Conservation (phyloP, 73 alveolate genomes). For the Diophrys sp. region DNA sequence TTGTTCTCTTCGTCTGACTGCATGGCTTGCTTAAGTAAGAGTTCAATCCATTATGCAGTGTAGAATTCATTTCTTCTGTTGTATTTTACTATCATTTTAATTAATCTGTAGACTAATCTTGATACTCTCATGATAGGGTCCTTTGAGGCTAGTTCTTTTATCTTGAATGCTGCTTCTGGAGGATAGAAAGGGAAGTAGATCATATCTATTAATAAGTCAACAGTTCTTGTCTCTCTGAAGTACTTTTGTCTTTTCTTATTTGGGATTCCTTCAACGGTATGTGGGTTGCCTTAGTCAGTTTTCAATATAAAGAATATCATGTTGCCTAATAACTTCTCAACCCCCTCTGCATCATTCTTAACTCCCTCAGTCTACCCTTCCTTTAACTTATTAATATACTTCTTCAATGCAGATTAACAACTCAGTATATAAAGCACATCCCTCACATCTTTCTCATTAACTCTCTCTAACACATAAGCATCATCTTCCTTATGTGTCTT, state of each 20-base stretch:
- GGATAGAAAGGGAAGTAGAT: conserved; percentile 38
- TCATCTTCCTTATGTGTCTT: conserved; percentile 45
- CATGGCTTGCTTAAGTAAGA: conserved; percentile 44
- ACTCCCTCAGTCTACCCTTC: conserved; percentile 18
- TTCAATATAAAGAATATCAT: conserved; percentile 37
- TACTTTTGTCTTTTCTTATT: conserved; percentile 33
- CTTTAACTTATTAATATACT: conserved; percentile 20
- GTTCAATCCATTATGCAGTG: conserved; percentile 46
- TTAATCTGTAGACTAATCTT: conserved; percentile 32
- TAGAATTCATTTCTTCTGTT: conserved; percentile 34
- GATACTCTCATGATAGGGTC: conserved; percentile 44
- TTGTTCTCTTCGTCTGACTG: conserved; percentile 44
- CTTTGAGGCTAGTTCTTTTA: conserved; percentile 30
- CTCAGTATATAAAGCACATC: conserved; percentile 32
- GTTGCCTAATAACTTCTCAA: conserved; percentile 23
- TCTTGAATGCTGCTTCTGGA: conserved; percentile 11
- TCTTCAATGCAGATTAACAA: conserved; percentile 7
- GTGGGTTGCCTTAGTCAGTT: conserved; percentile 39
- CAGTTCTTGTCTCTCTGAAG: conserved; percentile 39
- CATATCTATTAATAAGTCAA: conserved; percentile 44
- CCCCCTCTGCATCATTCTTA: not conserved
- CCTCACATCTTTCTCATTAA: conserved; percentile 16
- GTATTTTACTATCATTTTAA: conserved; percentile 34
- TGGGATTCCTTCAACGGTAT: conserved; percentile 44
- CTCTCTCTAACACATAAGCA: conserved; percentile 24